Base-by-base conservation (phyloP, 2,329 filamentous ascomycete species). In the Fusarium guadeloupense region DNA sequence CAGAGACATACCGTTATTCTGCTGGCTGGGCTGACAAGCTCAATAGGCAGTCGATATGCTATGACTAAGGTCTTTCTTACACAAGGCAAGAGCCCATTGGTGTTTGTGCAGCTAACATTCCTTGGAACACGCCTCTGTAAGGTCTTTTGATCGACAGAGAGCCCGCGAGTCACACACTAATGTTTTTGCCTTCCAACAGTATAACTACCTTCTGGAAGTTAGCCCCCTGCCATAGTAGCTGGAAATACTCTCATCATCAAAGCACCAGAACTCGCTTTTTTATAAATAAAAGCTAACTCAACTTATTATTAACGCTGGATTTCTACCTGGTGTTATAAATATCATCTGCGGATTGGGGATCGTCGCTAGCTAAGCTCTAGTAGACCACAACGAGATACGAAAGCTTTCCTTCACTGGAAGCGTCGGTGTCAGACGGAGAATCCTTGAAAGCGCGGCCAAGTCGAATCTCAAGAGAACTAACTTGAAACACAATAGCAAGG, bases 21-120 rank as follows among this genome's bases (percentile, higher is more conserved):
- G 91, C 84, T 66, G 91, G 91, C 47, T 94, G 89, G 86, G 89
- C 91, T 63, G 91, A 95, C 80, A 95, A 95, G 84, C 86, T 93
- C 58, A 83, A 87, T 75, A 91, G 91, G 71, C 90, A 91, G 79
- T 89, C 90, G 39, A 87, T 93, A 62, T 89, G 93, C 68, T 89
- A 90, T 62, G 80, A 83, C 67, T 82, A 84, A 40, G 87, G 89
- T 54, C 89, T 87, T 72, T 54, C 59, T 89, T 93, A 79, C 87
- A 90, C 80, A 92, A 93, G 80, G 90, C 89, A 50, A 90, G 77
- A 91, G 71, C 89, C 89, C 2, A 77, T 91, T 30, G 89, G 89
- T 37, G 89, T 92, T 1, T 89, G 88, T 56, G 89, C 82, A 3
- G 78, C 80, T 70, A 90, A 91, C 50, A 90, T 90, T 48, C 88